Percentiles rank a stretch among this genome's conserved stretches.
Evolutionary conservation across 352 stramenopile genomes (phyloP).

Genomic region (Phytophthora palmivora): DNA sequence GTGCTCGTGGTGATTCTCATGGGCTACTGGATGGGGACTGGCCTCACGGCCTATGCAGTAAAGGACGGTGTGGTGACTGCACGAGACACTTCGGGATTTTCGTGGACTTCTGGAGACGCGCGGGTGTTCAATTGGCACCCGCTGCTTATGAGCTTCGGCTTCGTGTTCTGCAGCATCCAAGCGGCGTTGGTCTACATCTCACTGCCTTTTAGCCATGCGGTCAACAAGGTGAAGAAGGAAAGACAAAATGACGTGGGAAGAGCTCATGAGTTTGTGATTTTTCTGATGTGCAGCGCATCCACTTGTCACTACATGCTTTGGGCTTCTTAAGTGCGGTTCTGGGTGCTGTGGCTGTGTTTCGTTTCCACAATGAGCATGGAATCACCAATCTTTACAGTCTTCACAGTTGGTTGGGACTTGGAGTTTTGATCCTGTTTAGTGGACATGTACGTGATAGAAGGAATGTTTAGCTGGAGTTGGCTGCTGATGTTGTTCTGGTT

Average conservation of each 20-base stretch:
- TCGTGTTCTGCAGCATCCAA: slow-evolving; percentile 81
- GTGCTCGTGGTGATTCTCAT: slow-evolving; percentile 70
- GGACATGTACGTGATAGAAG: slow-evolving; percentile 40
- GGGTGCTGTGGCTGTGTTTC: slow-evolving; percentile 78
- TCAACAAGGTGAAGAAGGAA: slow-evolving; percentile 58
- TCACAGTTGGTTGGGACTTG: slow-evolving; percentile 87
- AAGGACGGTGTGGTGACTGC: slow-evolving; percentile 48
- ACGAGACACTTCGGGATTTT: slow-evolving; percentile 69
- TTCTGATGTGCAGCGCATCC: slow-evolving; percentile 51
- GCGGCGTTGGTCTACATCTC: slow-evolving; percentile 74
- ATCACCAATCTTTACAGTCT: slow-evolving; percentile 90
- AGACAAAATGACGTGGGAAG: background rate
- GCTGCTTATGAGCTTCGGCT: slow-evolving; percentile 85
- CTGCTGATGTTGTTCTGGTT: slow-evolving; percentile 2
- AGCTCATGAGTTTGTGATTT: slow-evolving; percentile 6
- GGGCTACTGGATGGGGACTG: slow-evolving; percentile 75
- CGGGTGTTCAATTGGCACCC: slow-evolving; percentile 91
- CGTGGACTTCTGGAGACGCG: slow-evolving; percentile 63
- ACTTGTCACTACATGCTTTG: slow-evolving; percentile 72
- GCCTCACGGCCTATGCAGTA: slow-evolving; percentile 66
- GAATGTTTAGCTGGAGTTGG: background rate
- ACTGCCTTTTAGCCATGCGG: slow-evolving; percentile 67
- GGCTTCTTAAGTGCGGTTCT: slow-evolving; percentile 66
- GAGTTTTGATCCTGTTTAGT: slow-evolving; percentile 63
- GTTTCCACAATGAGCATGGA: slow-evolving; percentile 87